Evolutionary conservation across 2,329 filamentous ascomycete genomes (phyloP), one percentile per base, ranked within the genome.

Genomic region (Fusarium lateritium): DNA sequence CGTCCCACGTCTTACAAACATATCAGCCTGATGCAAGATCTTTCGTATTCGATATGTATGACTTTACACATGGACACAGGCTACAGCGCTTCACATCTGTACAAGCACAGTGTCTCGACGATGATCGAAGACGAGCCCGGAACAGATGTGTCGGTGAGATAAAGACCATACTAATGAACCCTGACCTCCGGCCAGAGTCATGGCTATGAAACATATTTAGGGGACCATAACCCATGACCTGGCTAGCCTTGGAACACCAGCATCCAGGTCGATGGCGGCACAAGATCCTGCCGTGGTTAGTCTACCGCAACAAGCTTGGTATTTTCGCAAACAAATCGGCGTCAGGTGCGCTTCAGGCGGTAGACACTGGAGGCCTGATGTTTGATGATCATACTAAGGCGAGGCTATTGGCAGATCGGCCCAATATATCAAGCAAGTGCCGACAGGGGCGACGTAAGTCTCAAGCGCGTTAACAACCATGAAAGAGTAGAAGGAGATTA

Each of bases 201-300:
- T 43, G 10, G 46, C n/a, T 19, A n/a, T 44, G 40, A 58, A 56
- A 62, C 49, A 58, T 44, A 21, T 28, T 10, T n/a, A 51, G 33
- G 43, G n/a, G 34, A 24, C 14, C 7, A 31, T 22, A 7, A 26
- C 11, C 21, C 26, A 59, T 43, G 55, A 49, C 24, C 14, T 34
- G 26, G 36, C 36, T 42, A 36, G 42, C 9, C 33, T 9, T 39
- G 52, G n/a, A 49, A 45, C 13, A 49, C 5, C 22, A 36, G 15
- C 24, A 43, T 22, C 24, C 15, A 17, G 19, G 36, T 15, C 26
- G n/a, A 36, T 17, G 19, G 15, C 19, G 19, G n/a, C 19, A 46
- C 33, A 46, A 26, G 34, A 52, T 21, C 14, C n/a, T 28, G 39
- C 36, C 31, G 19, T 39, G 15, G 4, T 24, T 9, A 38, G 36